A percentile compares a stretch with the other conserved stretches of the same genome.
These are phyloP conservation scores for Vanderwaltozyma yarrowii DNA, from an alignment of 805 yeast species.

Conservation along the genomic window DNA sequence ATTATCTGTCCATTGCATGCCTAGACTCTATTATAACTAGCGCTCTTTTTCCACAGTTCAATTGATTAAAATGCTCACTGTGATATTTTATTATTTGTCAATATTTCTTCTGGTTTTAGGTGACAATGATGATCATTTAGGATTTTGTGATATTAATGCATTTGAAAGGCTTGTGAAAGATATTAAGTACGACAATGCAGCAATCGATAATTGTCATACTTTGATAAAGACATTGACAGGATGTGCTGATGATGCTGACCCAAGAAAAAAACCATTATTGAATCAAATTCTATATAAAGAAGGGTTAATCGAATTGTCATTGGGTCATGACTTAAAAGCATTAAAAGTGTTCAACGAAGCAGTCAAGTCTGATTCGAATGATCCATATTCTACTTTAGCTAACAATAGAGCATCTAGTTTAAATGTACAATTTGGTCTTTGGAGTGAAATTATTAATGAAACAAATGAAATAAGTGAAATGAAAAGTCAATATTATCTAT, in stretches of 20 bases:
- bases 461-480: conserved; percentile 5
- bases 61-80: too few relatives aligned
- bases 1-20: too few relatives aligned
- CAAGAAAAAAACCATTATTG: not conserved
- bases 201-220: not conserved
- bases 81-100: not conserved
- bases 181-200: conserved; percentile 1
- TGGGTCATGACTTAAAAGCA: conserved; percentile 46
- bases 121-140: not conserved
- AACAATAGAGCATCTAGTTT: conserved; percentile 38
- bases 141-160: not conserved
- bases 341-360: conserved; percentile 39
- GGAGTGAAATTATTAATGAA: conserved; percentile 27
- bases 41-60: too few relatives aligned
- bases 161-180: not conserved
- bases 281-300: conserved; percentile 42
- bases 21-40: too few relatives aligned
- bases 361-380: conserved; percentile 21
- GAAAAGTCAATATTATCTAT: conserved; percentile 7
- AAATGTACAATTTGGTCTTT: conserved; percentile 43
- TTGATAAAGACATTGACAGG: not conserved
- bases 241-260: not conserved
- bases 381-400: conserved; percentile 35
- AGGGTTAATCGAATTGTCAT: conserved; percentile 49
- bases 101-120: not conserved